Evolutionary conservation across 371 early-diverging fungal genomes (phyloP).

Genomic region (Parasitella parasitica): DNA sequence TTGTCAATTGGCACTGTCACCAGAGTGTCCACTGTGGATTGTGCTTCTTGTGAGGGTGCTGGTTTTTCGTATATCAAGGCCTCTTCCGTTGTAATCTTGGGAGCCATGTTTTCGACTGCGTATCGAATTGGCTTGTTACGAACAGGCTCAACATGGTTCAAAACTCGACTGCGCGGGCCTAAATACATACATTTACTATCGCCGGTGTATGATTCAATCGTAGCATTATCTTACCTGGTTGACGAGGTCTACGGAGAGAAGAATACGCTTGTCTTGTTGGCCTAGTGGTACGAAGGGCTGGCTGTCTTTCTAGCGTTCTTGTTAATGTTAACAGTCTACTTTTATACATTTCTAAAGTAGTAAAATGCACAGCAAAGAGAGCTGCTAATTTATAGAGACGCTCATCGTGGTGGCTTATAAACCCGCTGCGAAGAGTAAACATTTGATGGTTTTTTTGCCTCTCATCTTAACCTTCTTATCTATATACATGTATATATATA

Average conservation of each 20-base stretch:
- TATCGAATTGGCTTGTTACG: constrained; percentile 1
- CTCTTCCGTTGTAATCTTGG: background rate
- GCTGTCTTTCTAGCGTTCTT: background rate
- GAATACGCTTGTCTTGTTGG: constrained; percentile 12
- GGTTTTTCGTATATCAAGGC: background rate
- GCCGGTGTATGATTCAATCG: background rate
- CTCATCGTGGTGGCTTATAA: background rate
- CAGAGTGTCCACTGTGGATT: constrained; percentile 14
- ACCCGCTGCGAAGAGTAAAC: background rate
- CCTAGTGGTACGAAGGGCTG: background rate
- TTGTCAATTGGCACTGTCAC: constrained; percentile 35
- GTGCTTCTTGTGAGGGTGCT: constrained; percentile 3
- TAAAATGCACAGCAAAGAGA: background rate
- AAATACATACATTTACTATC: too few relatives aligned
- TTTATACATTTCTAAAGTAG: constrained; percentile 2
- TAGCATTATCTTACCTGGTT: constrained; percentile 1
- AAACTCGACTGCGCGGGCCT: constrained; percentile 44
- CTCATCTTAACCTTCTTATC: background rate
- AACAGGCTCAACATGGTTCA: constrained; percentile 31
- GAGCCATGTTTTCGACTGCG: background rate
- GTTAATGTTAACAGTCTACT: background rate
- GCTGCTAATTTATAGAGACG: background rate
- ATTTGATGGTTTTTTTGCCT: background rate
- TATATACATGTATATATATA: too few relatives aligned
- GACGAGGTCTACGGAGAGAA: constrained; percentile 21